Evolutionary conservation across 2,329 filamentous ascomycete species (phyloP).

Genomic region (Exophiala sp.): DNA sequence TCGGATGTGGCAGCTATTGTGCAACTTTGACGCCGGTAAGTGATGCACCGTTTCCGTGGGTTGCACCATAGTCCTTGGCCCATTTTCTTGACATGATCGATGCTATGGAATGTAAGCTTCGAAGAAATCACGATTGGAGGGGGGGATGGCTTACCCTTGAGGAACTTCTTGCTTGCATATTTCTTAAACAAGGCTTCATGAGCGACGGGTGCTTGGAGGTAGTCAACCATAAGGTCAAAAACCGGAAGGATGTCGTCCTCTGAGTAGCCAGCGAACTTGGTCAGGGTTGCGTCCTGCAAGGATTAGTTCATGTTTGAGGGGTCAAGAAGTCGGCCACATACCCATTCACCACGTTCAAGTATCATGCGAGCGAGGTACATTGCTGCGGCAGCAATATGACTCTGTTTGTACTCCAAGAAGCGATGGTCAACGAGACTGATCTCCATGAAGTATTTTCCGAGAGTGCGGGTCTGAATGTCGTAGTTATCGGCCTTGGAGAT

Average conservation of each 20-base stretch:
- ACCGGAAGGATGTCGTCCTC: slow-evolving; percentile 92
- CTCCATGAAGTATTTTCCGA: slow-evolving; percentile 97
- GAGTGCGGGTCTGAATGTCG: slow-evolving; percentile 93
- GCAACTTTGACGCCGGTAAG: slow-evolving; percentile 17
- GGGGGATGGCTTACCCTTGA: slow-evolving; percentile 71
- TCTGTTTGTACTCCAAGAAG: slow-evolving; percentile 85
- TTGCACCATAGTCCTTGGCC: slow-evolving; percentile 70
- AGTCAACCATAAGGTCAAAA: slow-evolving; percentile 92
- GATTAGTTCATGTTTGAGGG: slow-evolving; percentile 21
- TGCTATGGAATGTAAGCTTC: slow-evolving; percentile 52
- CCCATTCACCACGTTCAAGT: slow-evolving; percentile 87
- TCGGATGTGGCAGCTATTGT: slow-evolving; percentile 11
- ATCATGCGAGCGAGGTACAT: slow-evolving; percentile 95
- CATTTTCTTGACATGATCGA: slow-evolving; percentile 88
- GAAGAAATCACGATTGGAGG: background rate
- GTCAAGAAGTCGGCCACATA: slow-evolving; percentile 46
- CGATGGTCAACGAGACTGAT: slow-evolving; percentile 93
- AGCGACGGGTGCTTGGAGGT: slow-evolving; percentile 81
- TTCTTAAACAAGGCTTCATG: slow-evolving; percentile 99
- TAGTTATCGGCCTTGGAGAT: slow-evolving; percentile 99
- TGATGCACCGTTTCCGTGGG: slow-evolving; percentile 18
- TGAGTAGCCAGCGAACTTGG: slow-evolving; percentile 88
- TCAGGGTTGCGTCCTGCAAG: slow-evolving; percentile 71
- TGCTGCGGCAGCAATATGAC: slow-evolving; percentile 82
- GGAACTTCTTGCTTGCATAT: slow-evolving; percentile 98